A percentile compares a stretch with the other conserved stretches of the same genome.
phyloP scores from a whole-genome alignment of 257 asterid species.

The Plantago elongata region DNA sequence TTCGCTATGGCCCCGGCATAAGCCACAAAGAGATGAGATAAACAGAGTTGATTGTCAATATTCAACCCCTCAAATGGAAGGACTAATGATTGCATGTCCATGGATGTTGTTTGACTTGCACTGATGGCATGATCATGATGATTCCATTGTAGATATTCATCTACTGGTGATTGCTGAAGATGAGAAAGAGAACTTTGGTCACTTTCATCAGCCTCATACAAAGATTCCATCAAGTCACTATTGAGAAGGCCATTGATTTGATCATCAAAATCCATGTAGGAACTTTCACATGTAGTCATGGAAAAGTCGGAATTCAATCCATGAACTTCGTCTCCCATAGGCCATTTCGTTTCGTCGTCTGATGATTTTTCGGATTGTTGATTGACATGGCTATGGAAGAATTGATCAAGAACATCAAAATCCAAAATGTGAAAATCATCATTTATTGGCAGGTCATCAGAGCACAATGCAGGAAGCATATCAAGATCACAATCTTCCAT shows the following conservation, averaged over 20 bases:
- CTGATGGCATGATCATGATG: conserved; percentile 16
- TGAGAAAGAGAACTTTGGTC: conserved; percentile 4
- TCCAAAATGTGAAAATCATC: conserved; percentile 8
- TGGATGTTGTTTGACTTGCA: conserved; percentile 11
- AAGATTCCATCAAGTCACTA: conserved; percentile 2
- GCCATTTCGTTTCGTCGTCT: neutral
- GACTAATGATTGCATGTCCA: conserved; percentile 22
- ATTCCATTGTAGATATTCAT: neutral
- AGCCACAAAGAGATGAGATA: conserved; percentile 38
- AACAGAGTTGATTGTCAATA: conserved; percentile 24
- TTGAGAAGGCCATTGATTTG: conserved; percentile 14
- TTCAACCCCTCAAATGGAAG: conserved; percentile 31
- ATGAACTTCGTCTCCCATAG: neutral
- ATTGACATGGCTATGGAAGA: too few species aligned
- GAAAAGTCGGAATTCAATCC: neutral
- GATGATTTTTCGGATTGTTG: neutral
- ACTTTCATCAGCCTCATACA: neutral
- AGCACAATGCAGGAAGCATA: neutral
- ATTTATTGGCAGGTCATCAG: conserved; percentile 1
- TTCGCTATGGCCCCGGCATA: conserved; percentile 39
- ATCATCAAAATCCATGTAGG: conserved; percentile 13
- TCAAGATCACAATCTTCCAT: neutral
- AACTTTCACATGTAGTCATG: neutral
- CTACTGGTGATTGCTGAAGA: too few species aligned
- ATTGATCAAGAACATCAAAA: neutral